Evolutionary conservation across 352 stramenopile genomes (phyloP).

Genomic region (Phytophthora palmivora): DNA sequence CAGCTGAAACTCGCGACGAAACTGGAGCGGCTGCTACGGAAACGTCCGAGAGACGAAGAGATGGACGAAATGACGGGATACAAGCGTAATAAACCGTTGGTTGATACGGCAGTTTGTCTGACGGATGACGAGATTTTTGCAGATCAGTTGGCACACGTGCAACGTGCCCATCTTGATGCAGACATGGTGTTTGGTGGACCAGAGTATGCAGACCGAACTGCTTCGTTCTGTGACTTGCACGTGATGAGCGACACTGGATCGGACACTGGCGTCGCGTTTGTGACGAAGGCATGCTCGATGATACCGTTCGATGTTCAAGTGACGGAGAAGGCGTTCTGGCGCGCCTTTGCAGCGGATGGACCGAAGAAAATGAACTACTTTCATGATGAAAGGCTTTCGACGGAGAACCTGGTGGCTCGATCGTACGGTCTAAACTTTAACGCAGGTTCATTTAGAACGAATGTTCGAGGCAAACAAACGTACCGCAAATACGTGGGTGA

Average conservation of each 20-base stretch:
- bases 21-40: slow-evolving; percentile 40
- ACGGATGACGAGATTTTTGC: slow-evolving; percentile 42
- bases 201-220: slow-evolving; percentile 18
- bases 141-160: slow-evolving; percentile 36
- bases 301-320: slow-evolving; percentile 45
- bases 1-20: slow-evolving; percentile 45
- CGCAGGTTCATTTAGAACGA: slow-evolving; percentile 30
- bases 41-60: slow-evolving; percentile 30
- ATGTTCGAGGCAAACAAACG: slow-evolving; percentile 54
- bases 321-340: slow-evolving; percentile 44
- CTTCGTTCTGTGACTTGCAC: slow-evolving; percentile 24
- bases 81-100: slow-evolving; percentile 27
- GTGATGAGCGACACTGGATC: slow-evolving; percentile 26
- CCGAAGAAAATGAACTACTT: slow-evolving; percentile 42
- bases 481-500: slow-evolving; percentile 50
- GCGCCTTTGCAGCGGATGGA: slow-evolving; percentile 37
- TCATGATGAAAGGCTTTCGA: slow-evolving; percentile 37
- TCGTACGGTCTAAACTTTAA: slow-evolving; percentile 41
- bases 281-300: slow-evolving; percentile 44
- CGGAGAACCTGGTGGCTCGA: slow-evolving; percentile 39
- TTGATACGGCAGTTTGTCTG: neutral
- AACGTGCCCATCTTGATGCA: slow-evolving; percentile 29
- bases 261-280: slow-evolving; percentile 32
- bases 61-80: slow-evolving; percentile 8
- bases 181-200: slow-evolving; percentile 18